Evolutionary conservation across 2,329 filamentous ascomycete genomes (phyloP).

Genomic region (Biscogniauxia sp.): DNA sequence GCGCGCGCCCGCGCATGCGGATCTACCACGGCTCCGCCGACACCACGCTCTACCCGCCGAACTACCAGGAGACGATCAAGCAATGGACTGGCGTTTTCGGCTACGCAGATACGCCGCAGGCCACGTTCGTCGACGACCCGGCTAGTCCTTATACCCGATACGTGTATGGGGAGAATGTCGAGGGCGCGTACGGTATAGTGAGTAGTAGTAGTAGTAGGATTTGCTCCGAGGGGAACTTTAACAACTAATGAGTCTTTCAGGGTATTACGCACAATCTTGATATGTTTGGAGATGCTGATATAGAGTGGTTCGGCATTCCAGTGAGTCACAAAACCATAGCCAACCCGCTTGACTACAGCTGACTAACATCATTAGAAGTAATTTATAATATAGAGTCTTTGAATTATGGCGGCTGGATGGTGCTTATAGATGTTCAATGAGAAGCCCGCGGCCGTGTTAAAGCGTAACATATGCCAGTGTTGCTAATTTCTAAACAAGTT

Average conservation of each 20-base stretch:
- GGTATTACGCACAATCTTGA: slow-evolving; percentile 19
- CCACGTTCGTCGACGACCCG: slow-evolving; percentile 15
- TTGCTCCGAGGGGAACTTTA: neutral
- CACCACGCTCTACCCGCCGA: slow-evolving; percentile 28
- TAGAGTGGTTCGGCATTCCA: slow-evolving; percentile 23
- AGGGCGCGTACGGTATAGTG: slow-evolving; percentile 20
- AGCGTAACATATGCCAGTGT: too few species aligned
- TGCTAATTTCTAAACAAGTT: too few species aligned
- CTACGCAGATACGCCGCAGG: slow-evolving; percentile 15
- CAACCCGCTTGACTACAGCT: neutral
- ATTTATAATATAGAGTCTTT: neutral
- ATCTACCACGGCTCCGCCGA: slow-evolving; percentile 36
- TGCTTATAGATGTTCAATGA: too few species aligned
- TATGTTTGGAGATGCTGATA: slow-evolving; percentile 22
- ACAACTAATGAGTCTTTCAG: slow-evolving; percentile 3
- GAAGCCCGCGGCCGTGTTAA: too few species aligned
- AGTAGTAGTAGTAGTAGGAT: too few species aligned
- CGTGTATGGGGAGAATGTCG: slow-evolving; percentile 22
- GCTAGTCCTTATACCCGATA: slow-evolving; percentile 18
- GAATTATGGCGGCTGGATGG: too few species aligned
- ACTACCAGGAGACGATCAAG: slow-evolving; percentile 34
- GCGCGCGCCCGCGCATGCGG: slow-evolving; percentile 31
- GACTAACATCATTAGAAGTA: neutral
- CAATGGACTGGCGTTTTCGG: slow-evolving; percentile 41
- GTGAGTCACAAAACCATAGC: slow-evolving; percentile 4